Percentiles rank a stretch among this genome's conserved stretches.
These are phyloP conservation scores for Aureobasidium sp. DNA, from an alignment of 2,329 filamentous ascomycete species.

Conservation along the genomic window DNA sequence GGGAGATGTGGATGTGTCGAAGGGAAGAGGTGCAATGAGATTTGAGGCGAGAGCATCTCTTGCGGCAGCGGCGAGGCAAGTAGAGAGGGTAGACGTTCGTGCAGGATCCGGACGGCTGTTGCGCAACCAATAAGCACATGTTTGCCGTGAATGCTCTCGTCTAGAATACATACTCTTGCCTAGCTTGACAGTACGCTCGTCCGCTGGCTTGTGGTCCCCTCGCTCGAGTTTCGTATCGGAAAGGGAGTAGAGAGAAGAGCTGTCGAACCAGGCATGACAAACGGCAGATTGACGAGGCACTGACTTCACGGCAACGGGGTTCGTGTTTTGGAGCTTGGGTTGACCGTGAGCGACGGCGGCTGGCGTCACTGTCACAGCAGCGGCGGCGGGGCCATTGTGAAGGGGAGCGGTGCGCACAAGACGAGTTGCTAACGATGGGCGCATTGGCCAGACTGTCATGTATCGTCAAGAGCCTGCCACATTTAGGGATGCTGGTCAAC, in stretches of 20 bases:
- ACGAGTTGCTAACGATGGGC: conserved; percentile 14
- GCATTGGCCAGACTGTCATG: conserved; percentile 25
- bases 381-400: conserved; percentile 7
- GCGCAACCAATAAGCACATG: too few relatives aligned
- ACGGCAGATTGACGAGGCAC: background rate
- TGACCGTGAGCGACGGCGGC: background rate
- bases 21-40: conserved; percentile 58
- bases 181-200: conserved; percentile 55
- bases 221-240: background rate
- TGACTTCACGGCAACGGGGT: background rate
- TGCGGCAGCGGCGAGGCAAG: conserved; percentile 55
- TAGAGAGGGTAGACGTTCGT: conserved; percentile 55
- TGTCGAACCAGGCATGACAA: conserved; percentile 10
- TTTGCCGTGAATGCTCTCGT: too few relatives aligned
- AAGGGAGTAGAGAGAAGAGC: background rate
- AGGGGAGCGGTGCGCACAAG: conserved; percentile 7
- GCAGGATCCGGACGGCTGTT: conserved; percentile 53
- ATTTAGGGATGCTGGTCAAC: too few relatives aligned
- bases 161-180: conserved; percentile 51
- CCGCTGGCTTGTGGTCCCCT: conserved; percentile 40
- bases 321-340: background rate
- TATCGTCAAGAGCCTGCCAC: conserved; percentile 17
- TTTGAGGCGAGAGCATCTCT: conserved; percentile 55
- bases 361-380: background rate
- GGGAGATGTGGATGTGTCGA: conserved; percentile 83